Evolutionary conservation across 345 rosid species (phyloP), one percentile per base, ranked within the genome.

Genomic region (Camelina neglecta): DNA sequence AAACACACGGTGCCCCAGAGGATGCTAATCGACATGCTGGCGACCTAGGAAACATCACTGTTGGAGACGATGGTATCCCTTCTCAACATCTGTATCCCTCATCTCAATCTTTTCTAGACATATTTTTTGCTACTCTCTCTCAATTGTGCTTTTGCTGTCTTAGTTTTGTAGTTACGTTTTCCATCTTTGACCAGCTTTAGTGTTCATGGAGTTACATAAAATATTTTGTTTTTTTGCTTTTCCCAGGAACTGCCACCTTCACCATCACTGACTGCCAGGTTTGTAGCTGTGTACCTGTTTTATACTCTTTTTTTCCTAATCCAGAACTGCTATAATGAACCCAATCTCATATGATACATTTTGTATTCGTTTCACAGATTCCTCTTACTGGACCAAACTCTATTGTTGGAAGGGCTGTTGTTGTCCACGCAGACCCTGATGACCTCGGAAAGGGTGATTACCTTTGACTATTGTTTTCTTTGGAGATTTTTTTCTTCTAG

Each of bases 21-120:
- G 99, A 95, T 49, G 91, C 79, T 66, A 80, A 78, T 49, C 97
- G 99, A 23, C 99, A 92, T 87, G 99, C 97, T 65, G 97, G 97
- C 51, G 99, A 95, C 84, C 74, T 90, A 31, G 98, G 97, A 79
- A 92, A 90, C 74, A 70, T 92, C 72, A 75, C 38, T 80, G 97
- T 48, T 70, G 93, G 96, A 74, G 96, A 80, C 58, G 92, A 94
- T 74, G 97, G 97, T 92, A 88, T 48, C 73, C 4, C 51, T 58
- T 12, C 50, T 70, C 50, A 11, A 44, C n/a, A n/a, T n/a, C n/a
- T n/a, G 97, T 92, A 88, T 48, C 58, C 18, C 35, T 67, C 18
- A 42, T 21, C 35, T 65, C 60, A 61, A 67, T 11, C 71, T 44
- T 39, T 18, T 41, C 42, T 50, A 9, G 13, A 73, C 48, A 23